Percentiles rank a stretch among this genome's conserved stretches.
phyloP scores from a whole-genome alignment of 305 asterid species.

The Solanum chacoense region DNA sequence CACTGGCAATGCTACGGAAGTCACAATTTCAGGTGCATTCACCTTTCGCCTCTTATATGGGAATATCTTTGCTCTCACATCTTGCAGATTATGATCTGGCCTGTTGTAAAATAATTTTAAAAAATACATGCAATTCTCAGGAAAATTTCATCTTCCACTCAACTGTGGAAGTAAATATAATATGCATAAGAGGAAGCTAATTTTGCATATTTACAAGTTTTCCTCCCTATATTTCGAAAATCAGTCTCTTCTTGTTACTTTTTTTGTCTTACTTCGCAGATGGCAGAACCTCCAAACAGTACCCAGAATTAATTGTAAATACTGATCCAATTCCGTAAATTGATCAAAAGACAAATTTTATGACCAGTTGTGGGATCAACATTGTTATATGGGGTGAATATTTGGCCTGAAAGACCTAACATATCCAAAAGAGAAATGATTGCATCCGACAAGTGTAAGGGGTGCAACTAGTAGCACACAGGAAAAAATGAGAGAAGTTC shows the following conservation, averaged over 20 bases:
- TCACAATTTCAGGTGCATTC: conserved; percentile 53
- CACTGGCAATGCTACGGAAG: conserved; percentile 58
- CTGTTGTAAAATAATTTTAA: conserved; percentile 20
- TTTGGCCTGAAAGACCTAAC: background rate
- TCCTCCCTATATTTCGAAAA: background rate
- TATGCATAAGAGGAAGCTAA: background rate
- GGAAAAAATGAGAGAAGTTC: background rate
- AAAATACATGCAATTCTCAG: background rate
- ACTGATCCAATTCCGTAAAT: background rate
- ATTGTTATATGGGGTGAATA: background rate
- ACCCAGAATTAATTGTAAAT: background rate
- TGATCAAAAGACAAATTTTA: background rate
- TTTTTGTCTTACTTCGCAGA: background rate
- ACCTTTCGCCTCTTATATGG: conserved; percentile 76
- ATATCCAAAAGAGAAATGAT: background rate
- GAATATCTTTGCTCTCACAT: conserved; percentile 78
- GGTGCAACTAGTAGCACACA: background rate
- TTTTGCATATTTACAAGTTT: background rate
- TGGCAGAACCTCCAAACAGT: background rate
- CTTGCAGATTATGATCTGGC: conserved; percentile 89
- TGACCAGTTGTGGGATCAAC: background rate
- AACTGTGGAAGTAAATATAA: background rate
- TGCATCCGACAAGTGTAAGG: background rate
- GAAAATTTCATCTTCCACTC: background rate
- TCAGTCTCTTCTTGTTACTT: background rate